Evolutionary conservation across 352 stramenopile genomes (phyloP), one percentile per base, ranked within the genome.

Genomic region (Phytophthora palmivora): DNA sequence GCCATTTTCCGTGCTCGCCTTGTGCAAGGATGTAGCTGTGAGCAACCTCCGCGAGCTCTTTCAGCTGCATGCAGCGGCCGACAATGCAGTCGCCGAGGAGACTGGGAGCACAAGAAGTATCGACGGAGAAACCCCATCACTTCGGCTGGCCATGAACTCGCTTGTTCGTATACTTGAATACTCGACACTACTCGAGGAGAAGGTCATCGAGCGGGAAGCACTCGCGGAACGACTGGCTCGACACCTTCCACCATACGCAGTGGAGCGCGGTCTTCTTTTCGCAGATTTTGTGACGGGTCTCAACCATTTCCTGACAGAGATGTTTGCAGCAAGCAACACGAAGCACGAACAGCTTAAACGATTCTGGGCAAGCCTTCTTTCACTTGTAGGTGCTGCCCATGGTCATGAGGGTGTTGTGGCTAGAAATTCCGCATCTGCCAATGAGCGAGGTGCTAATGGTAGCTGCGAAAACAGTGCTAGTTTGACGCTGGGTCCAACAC

Each of bases 301-400:
- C 16, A 75, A 81, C 43, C 61, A 74, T 12, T 59, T 88, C 15
- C 34, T 85, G 14, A 76, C 56, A 4, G 69, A 84, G 6, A 43
- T 76, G 8, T 75, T 86, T 26, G 44, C 51, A 21, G 37, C 50
- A 14, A 76, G 58, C 38, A 56, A 62, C 16, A 65, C 58, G 32
- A 76, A 74, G 32, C 61, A 66, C 16, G 68, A 82, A 8, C 65
- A 78, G 37, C 44, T 73, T 8, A 87, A 83, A 57, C 54, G 54
- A 8, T 87, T 91, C 45, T 91, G 82, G 82, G 60, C 68, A 4
- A 79, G 68, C 28, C 58, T 89, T 0, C 47, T 91, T 5, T 66
- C 56, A 7, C 64, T 73, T 18, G 28, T 82, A 18, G 61, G 63
- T 16, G 39, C 58, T 4, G 57, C 62, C 3, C 63, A 73, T 22